These are phyloP conservation scores for Diplodia scrobiculata DNA, from an alignment of 2,329 filamentous ascomycete species.

Conservation along the genomic window DNA sequence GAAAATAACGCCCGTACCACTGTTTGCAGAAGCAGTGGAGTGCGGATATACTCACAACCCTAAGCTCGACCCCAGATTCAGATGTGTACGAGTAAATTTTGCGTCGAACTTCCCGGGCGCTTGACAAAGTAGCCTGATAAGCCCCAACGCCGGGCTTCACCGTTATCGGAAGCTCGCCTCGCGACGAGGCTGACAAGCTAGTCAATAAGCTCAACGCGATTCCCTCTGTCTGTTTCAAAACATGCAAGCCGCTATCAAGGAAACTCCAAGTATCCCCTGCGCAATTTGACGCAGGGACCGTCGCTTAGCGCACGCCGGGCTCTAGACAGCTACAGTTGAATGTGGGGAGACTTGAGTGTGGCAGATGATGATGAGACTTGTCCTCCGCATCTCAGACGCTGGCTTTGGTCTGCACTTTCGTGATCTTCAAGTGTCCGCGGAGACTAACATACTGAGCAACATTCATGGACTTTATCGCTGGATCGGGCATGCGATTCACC, in stretches of 20 bases:
- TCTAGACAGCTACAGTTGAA: neutral
- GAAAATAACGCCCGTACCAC: neutral
- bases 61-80: no score
- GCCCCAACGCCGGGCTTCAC: neutral
- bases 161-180: conserved; percentile 11
- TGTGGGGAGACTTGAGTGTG: neutral
- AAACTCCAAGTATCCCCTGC: neutral
- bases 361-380: neutral
- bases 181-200: neutral
- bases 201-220: conserved; percentile 1
- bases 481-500: neutral
- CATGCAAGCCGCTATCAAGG: neutral
- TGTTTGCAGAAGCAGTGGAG: neutral
- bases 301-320: neutral
- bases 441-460: neutral
- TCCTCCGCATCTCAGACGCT: neutral
- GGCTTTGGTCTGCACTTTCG: neutral
- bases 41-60: no score
- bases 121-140: neutral
- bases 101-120: neutral
- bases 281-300: neutral
- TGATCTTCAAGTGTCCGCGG: neutral
- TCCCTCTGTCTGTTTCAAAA: neutral
- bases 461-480: neutral
- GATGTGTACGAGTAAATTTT: neutral